Evolutionary conservation across 495 filamentous ascomycete genomes (phyloP).

Genomic region (Articulospora tetracladia): DNA sequence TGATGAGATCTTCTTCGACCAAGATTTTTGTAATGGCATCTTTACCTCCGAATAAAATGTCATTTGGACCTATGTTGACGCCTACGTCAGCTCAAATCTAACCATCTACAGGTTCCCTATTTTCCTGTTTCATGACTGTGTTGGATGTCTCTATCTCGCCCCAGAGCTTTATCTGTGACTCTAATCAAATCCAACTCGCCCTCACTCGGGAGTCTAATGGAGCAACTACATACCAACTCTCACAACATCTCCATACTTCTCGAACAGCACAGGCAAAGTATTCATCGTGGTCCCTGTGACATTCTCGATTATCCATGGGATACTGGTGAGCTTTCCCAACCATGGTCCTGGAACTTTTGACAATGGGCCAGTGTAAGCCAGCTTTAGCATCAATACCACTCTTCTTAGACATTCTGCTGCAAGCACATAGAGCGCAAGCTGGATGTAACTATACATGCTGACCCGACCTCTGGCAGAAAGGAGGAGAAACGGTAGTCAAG

Average conservation of each 20-base stretch:
- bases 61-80: constrained; percentile 1
- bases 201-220: no score
- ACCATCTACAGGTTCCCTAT: no score
- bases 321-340: constrained; percentile 6
- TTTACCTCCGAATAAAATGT: constrained; percentile 9
- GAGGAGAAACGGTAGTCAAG: no score
- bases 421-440: neutral
- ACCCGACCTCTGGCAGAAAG: neutral
- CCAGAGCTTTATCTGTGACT: no score
- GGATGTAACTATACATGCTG: neutral
- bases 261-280: constrained; percentile 2
- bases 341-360: constrained; percentile 18
- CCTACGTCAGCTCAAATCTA: neutral
- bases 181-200: no score
- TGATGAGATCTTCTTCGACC: constrained; percentile 15
- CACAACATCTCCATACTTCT: constrained; percentile 19
- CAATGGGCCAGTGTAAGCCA: constrained; percentile 13
- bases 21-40: constrained; percentile 9
- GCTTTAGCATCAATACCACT: constrained; percentile 1
- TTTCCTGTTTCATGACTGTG: no score
- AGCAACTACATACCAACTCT: constrained; percentile 13
- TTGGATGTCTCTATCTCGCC: no score
- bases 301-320: constrained; percentile 9
- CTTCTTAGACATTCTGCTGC: constrained; percentile 7
- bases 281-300: constrained; percentile 15